These are phyloP conservation scores for Trichoderma harzianum DNA, from an alignment of 2,329 filamentous ascomycete species.

Conservation along the genomic window DNA sequence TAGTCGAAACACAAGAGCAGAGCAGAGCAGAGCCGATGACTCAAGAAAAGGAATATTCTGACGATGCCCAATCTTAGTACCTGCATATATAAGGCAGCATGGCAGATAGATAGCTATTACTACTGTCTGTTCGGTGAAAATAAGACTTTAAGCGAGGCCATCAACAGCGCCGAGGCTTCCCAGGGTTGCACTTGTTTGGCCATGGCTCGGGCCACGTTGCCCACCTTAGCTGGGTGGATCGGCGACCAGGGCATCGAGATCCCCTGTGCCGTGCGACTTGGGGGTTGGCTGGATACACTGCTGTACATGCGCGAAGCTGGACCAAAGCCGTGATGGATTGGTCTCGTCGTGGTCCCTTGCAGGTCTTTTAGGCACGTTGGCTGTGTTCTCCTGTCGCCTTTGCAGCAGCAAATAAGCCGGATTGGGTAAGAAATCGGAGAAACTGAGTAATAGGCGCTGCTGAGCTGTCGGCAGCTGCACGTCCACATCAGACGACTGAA, in stretches of 20 bases:
- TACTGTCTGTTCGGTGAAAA: not conserved
- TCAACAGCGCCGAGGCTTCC: not conserved
- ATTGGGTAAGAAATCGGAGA: slow-evolving; percentile 3
- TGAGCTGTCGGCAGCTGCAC: not conserved
- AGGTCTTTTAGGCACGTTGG: not conserved
- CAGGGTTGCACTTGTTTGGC: slow-evolving; percentile 7
- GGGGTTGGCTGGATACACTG: not conserved
- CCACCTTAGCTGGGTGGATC: slow-evolving; percentile 12
- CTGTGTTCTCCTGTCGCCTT: not conserved
- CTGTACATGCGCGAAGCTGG: not conserved
- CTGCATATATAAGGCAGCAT: not conserved
- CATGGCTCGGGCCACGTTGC: slow-evolving; percentile 11
- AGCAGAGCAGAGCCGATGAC: not conserved
- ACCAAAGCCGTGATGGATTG: not conserved
- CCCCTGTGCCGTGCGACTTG: not conserved
- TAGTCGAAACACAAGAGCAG: not conserved
- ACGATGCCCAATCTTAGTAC: not conserved
- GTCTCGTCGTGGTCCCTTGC: not conserved
- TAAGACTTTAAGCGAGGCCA: slow-evolving; percentile 9
- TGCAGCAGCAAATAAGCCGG: not conserved
- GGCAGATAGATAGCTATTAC: not conserved
- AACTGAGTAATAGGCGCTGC: not conserved
- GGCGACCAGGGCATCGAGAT: not conserved
- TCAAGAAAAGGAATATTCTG: not conserved
- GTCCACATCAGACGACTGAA: slow-evolving; percentile 1